Conservation (phyloP, 495 filamentous ascomycete genomes). For the Daldinia loculata region DNA sequence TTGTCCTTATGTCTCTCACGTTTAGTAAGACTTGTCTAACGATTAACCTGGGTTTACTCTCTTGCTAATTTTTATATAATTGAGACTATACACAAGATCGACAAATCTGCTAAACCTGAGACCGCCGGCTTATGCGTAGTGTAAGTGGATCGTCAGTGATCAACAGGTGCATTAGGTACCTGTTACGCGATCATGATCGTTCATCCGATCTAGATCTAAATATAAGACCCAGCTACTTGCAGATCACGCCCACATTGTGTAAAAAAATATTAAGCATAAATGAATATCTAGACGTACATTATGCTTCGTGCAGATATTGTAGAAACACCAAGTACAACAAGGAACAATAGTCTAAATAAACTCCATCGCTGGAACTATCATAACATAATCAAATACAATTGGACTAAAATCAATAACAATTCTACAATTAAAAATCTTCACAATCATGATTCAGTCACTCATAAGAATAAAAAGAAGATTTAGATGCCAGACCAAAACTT, state of each 20-base stretch:
- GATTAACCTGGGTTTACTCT: not conserved
- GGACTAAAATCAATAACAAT: no score
- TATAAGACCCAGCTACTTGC: not conserved
- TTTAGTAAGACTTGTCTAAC: conserved; percentile 18
- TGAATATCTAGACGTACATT: no score
- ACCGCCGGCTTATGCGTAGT: not conserved
- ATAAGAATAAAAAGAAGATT: not conserved
- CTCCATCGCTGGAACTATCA: no score
- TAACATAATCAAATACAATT: no score
- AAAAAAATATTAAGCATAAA: no score
- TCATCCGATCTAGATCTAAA: conserved; percentile 19
- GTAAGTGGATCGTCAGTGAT: conserved; percentile 21
- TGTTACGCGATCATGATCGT: conserved; percentile 22
- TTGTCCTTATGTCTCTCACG: conserved; percentile 2
- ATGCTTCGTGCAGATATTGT: no score
- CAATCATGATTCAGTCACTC: not conserved
- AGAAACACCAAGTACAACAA: no score
- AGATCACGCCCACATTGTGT: not conserved
- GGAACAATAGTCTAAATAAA: no score
- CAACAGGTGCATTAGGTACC: conserved; percentile 4
- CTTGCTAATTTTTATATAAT: not conserved
- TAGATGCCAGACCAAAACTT: conserved; percentile 53
- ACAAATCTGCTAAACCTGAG: not conserved
- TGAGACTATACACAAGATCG: not conserved
- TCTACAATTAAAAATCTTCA: no score